A percentile compares a stretch with the other conserved stretches of the same genome.
These are phyloP conservation scores for Fusarium sp. DNA, from an alignment of 2,329 filamentous ascomycete genomes.

Conservation along the genomic window DNA sequence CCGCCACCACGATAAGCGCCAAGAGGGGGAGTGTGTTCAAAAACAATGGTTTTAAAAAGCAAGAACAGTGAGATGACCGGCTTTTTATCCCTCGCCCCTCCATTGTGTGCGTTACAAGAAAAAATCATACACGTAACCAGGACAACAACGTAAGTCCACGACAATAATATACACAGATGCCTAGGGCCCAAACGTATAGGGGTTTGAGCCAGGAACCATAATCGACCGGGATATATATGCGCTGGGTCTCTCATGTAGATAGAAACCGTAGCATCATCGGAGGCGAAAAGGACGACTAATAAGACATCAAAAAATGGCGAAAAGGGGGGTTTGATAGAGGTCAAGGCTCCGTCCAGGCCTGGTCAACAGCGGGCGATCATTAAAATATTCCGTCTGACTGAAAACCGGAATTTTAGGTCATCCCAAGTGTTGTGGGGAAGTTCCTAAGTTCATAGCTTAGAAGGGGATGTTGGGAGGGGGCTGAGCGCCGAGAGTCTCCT, in stretches of 20 bases:
- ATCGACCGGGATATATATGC: slow-evolving; percentile 24
- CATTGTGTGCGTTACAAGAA: slow-evolving; percentile 32
- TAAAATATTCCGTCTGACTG: slow-evolving; percentile 47
- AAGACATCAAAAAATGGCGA: slow-evolving; percentile 48
- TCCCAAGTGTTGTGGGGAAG: slow-evolving; percentile 37
- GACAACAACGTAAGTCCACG: slow-evolving; percentile 33
- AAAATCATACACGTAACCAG: slow-evolving; percentile 37
- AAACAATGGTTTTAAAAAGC: slow-evolving; percentile 25
- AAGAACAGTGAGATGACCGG: slow-evolving; percentile 27
- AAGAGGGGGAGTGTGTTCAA: slow-evolving; percentile 31
- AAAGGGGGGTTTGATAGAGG: slow-evolving; percentile 32
- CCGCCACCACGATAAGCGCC: slow-evolving; percentile 25
- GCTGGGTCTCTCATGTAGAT: slow-evolving; percentile 11
- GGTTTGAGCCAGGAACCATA: slow-evolving; percentile 18
- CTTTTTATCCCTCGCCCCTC: slow-evolving; percentile 24
- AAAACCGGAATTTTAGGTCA: slow-evolving; percentile 39
- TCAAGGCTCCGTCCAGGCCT: slow-evolving; percentile 40
- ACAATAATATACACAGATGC: slow-evolving; percentile 51
- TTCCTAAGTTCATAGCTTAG: slow-evolving; percentile 57
- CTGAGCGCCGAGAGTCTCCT: slow-evolving; percentile 71
- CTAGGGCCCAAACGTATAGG: slow-evolving; percentile 12
- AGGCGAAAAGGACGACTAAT: slow-evolving; percentile 48
- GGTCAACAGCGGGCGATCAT: slow-evolving; percentile 47
- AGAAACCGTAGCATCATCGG: slow-evolving; percentile 41
- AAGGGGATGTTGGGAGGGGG: slow-evolving; percentile 72